Base-by-base conservation (phyloP, 169 alveolate genomes). In the Eimeria acervulina region DNA sequence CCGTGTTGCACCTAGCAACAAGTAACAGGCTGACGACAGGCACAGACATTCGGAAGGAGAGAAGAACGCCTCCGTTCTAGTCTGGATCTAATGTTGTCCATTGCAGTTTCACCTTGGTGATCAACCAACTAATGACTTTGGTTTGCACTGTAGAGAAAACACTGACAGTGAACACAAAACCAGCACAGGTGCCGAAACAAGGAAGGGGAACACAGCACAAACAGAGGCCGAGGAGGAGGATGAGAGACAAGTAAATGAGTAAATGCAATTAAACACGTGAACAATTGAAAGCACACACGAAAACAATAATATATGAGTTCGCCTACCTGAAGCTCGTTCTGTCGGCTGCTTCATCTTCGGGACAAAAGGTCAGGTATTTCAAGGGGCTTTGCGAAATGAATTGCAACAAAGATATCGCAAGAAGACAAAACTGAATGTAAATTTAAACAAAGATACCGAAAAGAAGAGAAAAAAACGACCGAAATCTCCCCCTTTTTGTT, bases 341-440 rank as follows among this genome's bases (percentile, higher is more conserved):
- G 68, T 28, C 40, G 68, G 89, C 89, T 80, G 89, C 89, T 47
- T 80, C 89, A 80, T 80, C 89, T 28, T 80, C 36, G 0, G 31
- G 68, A 10, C 66, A 55, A 4, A 13, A 19, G 17, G 15, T 55
- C 5, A 13, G 26, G 26, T 55, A 55, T 19, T 55, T 55, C 66
- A 19, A 19, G 26, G 26, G 26, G 5, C 66, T 19, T 55, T 55
- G 66, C n/a, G 2, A 55, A 2, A 19, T 55, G 26, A 55, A 55
- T 55, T 55, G 66, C 66, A 19, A 7, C n/a, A 7, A 55, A 13
- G 66, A 47, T n/a, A n/a, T n/a, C n/a, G n/a, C n/a, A n/a, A n/a
- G n/a, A 47, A 7, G 55, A 47, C 12, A 47, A 12, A 47, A 47
- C 12, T n/a, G n/a, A 12, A 47, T 47, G 12, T 47, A 47, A 36